Evolutionary conservation across 1,284 basidiomycete species (phyloP), one percentile per base, ranked within the genome.

Genomic region (Marasmius fiardii): DNA sequence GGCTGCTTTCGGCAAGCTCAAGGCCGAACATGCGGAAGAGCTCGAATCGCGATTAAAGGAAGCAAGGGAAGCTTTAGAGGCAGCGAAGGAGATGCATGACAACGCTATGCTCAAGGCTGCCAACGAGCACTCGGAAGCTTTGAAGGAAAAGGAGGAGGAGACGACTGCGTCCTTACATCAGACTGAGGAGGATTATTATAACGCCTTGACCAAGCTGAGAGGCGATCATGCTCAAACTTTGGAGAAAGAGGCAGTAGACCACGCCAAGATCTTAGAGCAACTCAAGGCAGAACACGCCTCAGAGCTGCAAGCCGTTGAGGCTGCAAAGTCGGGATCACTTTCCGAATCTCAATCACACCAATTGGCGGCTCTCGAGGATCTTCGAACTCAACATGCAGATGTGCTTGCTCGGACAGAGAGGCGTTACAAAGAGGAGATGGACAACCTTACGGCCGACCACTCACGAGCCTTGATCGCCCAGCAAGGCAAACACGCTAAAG

Each of bases 131-230:
- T 74, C 78, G 21, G 77, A 78, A 44, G 63, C 68, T 1, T 65
- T 86, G 58, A 85, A 83, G 67, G 74, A 77, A 64, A 83, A 82
- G 68, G 85, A 88, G 50, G 82, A 85, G 21, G 74, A 79, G 58
- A 68, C 79, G 20, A 75, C 80, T 4, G 71, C 76, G 14, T 72
- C 74, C 33, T 75, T 89, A 7, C 82, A 83, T 58, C 80, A 77
- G 49, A 89, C 86, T 2, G 87, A 91, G 64, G 89, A 88, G 63
- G 86, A 92, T 63, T 91, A 90, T 64, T 90, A 91, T 65, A 83
- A 88, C 52, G 85, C 82, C 16, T 71, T 93, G 47, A 86, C 83
- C 18, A 88, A 86, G 64, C 78, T 91, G 41, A 83, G 86, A 31
- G 72, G 67, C 12, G 86, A 90, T 64, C 88, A 92, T 61, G 77